These are phyloP conservation scores for Amoeboaphelidium protococcarum DNA, from an alignment of 371 early-diverging fungal genomes.

Conservation along the genomic window DNA sequence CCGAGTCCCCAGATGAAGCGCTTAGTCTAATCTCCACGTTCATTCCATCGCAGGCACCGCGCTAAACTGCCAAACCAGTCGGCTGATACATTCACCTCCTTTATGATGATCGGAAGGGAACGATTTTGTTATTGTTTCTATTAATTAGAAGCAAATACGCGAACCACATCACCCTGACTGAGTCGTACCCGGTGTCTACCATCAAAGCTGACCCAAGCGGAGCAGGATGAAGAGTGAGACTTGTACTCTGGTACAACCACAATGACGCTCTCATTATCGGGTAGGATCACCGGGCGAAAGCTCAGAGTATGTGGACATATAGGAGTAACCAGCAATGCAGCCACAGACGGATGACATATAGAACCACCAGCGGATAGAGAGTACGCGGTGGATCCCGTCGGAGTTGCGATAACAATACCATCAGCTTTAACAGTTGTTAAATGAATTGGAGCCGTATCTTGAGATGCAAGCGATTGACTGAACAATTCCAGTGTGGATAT, in stretches of 20 bases:
- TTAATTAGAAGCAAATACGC: background rate
- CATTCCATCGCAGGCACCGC: background rate
- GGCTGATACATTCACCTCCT: no score
- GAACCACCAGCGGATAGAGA: slow-evolving; percentile 68
- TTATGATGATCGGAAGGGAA: background rate
- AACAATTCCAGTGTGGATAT: slow-evolving; percentile 66
- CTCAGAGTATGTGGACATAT: slow-evolving; percentile 81
- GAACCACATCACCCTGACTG: background rate
- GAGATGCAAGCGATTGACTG: no score
- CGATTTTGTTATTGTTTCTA: background rate
- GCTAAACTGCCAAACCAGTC: slow-evolving; percentile 1
- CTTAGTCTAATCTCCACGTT: background rate
- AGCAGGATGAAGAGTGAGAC: no score
- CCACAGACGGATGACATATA: slow-evolving; percentile 75
- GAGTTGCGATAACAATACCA: slow-evolving; percentile 4
- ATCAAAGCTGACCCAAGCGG: slow-evolving; percentile 5
- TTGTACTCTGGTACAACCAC: slow-evolving; percentile 13
- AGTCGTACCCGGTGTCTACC: background rate
- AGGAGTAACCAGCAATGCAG: slow-evolving; percentile 66
- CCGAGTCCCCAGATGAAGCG: background rate
- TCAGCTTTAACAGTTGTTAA: slow-evolving; percentile 17
- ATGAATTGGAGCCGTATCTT: slow-evolving; percentile 20
- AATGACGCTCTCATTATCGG: slow-evolving; percentile 40
- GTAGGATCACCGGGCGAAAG: slow-evolving; percentile 76
- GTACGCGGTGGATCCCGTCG: slow-evolving; percentile 3